phyloP scores from a whole-genome alignment of 2,329 filamentous ascomycete genomes.

The Sporothrix pseudoabietina region DNA sequence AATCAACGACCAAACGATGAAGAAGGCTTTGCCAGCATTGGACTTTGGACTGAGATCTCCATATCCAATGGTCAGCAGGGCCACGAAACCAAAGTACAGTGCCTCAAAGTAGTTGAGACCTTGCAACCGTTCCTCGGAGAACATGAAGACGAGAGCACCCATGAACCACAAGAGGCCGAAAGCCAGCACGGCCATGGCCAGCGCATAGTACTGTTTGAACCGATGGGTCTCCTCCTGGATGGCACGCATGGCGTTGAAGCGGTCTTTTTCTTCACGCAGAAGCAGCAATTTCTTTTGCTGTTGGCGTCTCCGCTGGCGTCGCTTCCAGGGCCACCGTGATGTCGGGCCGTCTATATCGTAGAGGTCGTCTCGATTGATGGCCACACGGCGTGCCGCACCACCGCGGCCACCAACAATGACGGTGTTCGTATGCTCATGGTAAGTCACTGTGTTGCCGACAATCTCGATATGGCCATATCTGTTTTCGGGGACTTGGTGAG shows the following conservation, averaged over 20 bases:
- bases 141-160: constrained; percentile 67
- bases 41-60: constrained; percentile 66
- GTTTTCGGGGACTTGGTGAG: not conserved
- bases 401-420: constrained; percentile 37
- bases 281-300: constrained; percentile 51
- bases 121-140: constrained; percentile 56
- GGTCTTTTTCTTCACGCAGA: constrained; percentile 59
- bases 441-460: constrained; percentile 42
- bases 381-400: constrained; percentile 34
- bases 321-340: constrained; percentile 30
- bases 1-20: constrained; percentile 69
- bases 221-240: constrained; percentile 62
- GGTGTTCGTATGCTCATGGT: constrained; percentile 38
- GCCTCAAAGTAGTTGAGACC: constrained; percentile 63
- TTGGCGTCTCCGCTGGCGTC: constrained; percentile 32
- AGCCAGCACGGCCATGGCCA: constrained; percentile 59
- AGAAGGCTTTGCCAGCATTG: constrained; percentile 68
- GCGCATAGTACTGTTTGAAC: constrained; percentile 64
- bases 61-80: constrained; percentile 67
- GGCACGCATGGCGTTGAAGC: constrained; percentile 66
- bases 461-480: constrained; percentile 43
- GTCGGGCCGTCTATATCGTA: not conserved
- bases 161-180: constrained; percentile 67
- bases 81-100: constrained; percentile 70
- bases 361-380: constrained; percentile 37